phyloP scores from a whole-genome alignment of 495 filamentous ascomycete species.

The Xylaria longipes region DNA sequence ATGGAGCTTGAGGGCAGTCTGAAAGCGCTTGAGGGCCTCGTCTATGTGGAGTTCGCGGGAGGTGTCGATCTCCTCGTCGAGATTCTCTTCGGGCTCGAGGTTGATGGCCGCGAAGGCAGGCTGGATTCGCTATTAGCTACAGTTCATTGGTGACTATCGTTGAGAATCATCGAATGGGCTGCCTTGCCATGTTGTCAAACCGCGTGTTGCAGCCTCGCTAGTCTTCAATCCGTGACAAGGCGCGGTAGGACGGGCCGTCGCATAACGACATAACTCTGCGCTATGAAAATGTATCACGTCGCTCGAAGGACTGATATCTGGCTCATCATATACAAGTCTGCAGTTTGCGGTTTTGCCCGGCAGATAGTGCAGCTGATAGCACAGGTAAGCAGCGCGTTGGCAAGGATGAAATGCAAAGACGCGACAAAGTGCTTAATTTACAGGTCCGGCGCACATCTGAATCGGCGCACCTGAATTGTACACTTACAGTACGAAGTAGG shows the following conservation, averaged over 20 bases:
- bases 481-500: neutral
- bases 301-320: neutral
- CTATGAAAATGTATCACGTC: neutral
- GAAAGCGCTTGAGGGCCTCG: constrained; percentile 94
- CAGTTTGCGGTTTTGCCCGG: neutral
- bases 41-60: constrained; percentile 97
- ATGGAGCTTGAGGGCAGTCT: constrained; percentile 89
- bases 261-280: constrained; percentile 15
- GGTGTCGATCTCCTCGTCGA: constrained; percentile 91
- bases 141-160: neutral
- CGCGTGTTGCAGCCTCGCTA: constrained; percentile 18
- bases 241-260: constrained; percentile 5
- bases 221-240: neutral
- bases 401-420: neutral
- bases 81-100: constrained; percentile 86
- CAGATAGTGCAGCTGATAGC: neutral
- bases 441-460: neutral
- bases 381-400: neutral
- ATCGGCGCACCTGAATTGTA: neutral
- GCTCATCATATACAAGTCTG: neutral
- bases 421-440: constrained; percentile 13
- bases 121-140: constrained; percentile 36
- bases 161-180: constrained; percentile 34
- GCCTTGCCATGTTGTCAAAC: constrained; percentile 34
- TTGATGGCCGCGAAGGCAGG: constrained; percentile 83